Percentiles rank a stretch among this genome's conserved stretches.
phyloP scores from a whole-genome alignment of 2,329 filamentous ascomycete genomes.

The Fusarium mexicanum region DNA sequence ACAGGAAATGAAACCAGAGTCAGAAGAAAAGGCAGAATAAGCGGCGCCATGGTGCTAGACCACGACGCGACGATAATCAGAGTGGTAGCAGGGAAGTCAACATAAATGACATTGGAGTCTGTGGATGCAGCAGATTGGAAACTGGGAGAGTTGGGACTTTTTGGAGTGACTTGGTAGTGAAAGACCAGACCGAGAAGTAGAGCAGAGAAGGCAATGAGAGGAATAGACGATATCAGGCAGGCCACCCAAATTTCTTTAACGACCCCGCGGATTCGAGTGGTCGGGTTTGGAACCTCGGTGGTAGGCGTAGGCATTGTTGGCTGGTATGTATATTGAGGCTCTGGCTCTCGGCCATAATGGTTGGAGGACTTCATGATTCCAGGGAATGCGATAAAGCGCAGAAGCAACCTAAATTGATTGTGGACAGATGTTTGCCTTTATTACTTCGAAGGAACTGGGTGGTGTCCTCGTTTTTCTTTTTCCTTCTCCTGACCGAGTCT shows the following conservation, averaged over 20 bases:
- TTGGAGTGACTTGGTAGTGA: not conserved
- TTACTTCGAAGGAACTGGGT: too few relatives aligned
- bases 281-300: not conserved
- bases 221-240: not conserved
- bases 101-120: not conserved
- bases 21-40: not conserved
- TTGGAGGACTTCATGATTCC: not conserved
- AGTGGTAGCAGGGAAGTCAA: not conserved
- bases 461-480: not conserved
- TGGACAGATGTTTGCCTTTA: too few relatives aligned
- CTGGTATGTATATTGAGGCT: not conserved
- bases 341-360: not conserved
- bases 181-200: not conserved
- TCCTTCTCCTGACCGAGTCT: not conserved
- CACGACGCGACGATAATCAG: not conserved
- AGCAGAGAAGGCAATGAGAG: not conserved
- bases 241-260: not conserved
- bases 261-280: not conserved
- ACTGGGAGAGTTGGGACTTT: not conserved
- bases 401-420: too few relatives aligned
- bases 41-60: not conserved
- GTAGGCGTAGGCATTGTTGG: not conserved
- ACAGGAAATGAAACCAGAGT: not conserved
- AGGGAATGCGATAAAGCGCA: too few relatives aligned
- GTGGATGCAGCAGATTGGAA: not conserved